Evolutionary conservation across 495 filamentous ascomycete genomes (phyloP).

Genomic region (Lasiosphaeria hispida): DNA sequence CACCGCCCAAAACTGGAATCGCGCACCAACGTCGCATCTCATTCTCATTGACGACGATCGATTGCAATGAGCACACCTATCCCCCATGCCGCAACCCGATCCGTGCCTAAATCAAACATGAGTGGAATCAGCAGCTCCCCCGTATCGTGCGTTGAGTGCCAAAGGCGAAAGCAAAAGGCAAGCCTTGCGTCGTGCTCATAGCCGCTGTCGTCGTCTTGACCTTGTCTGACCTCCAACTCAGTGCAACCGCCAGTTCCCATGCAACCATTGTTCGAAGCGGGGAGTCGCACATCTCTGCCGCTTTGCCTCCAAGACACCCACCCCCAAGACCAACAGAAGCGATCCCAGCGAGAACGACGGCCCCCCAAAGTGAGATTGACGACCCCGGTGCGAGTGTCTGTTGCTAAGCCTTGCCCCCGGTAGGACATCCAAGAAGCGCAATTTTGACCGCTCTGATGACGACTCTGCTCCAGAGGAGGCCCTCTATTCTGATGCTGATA

Average conservation of each 20-base stretch:
- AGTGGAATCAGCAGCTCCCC: constrained; percentile 12
- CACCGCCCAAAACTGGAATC: background rate
- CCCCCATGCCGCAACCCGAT: background rate
- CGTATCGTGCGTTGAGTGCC: constrained; percentile 39
- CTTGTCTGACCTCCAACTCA: constrained; percentile 20
- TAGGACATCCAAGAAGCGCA: constrained; percentile 25
- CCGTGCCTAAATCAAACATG: background rate
- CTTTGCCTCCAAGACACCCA: constrained; percentile 26
- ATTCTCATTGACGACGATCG: too few relatives aligned
- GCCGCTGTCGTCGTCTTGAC: background rate
- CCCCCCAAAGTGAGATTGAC: constrained; percentile 17
- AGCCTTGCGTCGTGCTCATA: background rate
- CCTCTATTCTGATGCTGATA: constrained; percentile 14
- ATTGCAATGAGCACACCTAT: background rate
- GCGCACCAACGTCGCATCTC: background rate
- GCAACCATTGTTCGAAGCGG: constrained; percentile 43
- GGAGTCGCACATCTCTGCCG: constrained; percentile 40
- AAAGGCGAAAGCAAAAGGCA: constrained; percentile 45
- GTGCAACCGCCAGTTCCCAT: constrained; percentile 46
- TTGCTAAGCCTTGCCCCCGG: constrained; percentile 9
- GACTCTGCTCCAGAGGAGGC: constrained; percentile 7
- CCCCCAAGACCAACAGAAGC: constrained; percentile 18
- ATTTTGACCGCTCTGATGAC: constrained; percentile 14
- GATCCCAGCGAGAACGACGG: constrained; percentile 15
- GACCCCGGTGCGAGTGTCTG: background rate